Base-by-base conservation (phyloP, 768 basidiomycete species). In the Panaeolus cyanescens region DNA sequence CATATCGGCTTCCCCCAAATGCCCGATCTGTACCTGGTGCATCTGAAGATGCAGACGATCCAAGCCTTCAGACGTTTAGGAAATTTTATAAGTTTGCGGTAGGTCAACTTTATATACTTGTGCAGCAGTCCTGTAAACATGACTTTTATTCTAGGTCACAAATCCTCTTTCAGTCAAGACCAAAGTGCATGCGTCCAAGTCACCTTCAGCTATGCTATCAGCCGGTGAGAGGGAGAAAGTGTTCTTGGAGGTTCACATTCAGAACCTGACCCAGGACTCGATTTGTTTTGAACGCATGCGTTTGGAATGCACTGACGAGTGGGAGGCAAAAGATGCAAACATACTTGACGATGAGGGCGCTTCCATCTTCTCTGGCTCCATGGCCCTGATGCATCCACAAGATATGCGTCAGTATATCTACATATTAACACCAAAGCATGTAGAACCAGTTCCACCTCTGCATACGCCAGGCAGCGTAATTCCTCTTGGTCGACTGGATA, bases 81-180 rank as follows among this genome's bases (percentile, higher is more conserved):
- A 93, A 95, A 71, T 95, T 93, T 75, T 94, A 95, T 77, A 95
- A 95, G 70, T 96, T 96, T 74, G 85, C 85, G 54, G 93, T 96
- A 70, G 71, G 91, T 83, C 28, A 17, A 42, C 37, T 45, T 34
- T 32, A 13, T 39, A 36, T 50, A 3, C 22, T 50, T 50, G 3
- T 4, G 4, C 25, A 8, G 25, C 15, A 34, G n/a, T 53, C 10
- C 2, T 2, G 15, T 31, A 30, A 39, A 54, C n/a, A n/a, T n/a
- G 36, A 19, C 9, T 34, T 53, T 54, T 12, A 20, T 59, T 54
- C 15, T 65, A 96, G 93, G 94, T 95, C 25, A 90, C 89, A n/a
- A 96, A 96, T 66, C 96, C 96, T 1, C 78, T 98, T 13, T 93
- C 93, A 0, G 95, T 98, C 60, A 96, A 96, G 75, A 97, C 95